phyloP scores from a whole-genome alignment of 345 rosid genomes.

The Citrus sp. region DNA sequence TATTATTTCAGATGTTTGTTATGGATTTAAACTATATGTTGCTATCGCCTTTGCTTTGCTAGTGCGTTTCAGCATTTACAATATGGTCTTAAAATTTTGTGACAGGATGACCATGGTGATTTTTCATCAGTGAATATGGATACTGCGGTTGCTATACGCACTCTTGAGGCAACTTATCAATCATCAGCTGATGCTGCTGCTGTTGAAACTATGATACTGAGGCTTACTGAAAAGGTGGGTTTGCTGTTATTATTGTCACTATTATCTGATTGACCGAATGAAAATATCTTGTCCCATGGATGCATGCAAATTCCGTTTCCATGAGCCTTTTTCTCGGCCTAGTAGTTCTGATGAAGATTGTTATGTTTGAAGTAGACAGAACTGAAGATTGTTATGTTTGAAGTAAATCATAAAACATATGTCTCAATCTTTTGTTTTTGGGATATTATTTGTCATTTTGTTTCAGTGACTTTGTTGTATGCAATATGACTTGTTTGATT shows the following conservation, averaged over 20 bases:
- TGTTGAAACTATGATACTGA: conserved; percentile 72
- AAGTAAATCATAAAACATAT: neutral
- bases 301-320: neutral
- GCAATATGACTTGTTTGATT: neutral
- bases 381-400: neutral
- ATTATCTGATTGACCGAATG: neutral
- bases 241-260: conserved; percentile 4
- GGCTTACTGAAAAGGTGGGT: conserved; percentile 78
- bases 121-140: conserved; percentile 98
- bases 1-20: neutral
- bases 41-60: neutral
- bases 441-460: neutral
- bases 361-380: neutral
- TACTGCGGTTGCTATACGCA: conserved; percentile 96
- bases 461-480: neutral
- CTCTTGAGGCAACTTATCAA: conserved; percentile 95
- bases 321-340: neutral
- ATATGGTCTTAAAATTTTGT: conserved; percentile 1
- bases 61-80: neutral
- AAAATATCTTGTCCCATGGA: neutral
- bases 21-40: neutral
- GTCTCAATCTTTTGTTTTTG: neutral
- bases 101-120: conserved; percentile 95
- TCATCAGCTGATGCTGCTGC: conserved; percentile 90
- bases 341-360: neutral